These are phyloP conservation scores for Solanum pinnatisectum DNA, from an alignment of 257 asterid species.

Conservation along the genomic window DNA sequence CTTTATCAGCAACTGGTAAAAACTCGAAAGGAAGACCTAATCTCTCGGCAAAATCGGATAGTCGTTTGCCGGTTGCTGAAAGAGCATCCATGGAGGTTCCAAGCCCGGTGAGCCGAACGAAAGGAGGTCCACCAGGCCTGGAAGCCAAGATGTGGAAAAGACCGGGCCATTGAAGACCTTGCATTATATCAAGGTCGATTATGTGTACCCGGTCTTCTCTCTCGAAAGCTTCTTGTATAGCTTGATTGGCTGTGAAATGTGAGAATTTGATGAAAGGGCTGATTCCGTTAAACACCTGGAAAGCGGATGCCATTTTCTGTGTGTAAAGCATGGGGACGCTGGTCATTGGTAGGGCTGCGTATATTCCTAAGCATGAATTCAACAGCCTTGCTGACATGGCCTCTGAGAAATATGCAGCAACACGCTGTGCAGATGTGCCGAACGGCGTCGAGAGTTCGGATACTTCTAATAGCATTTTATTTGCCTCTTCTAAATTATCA, in stretches of 20 bases:
- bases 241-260: conserved; percentile 95
- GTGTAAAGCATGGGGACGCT: conserved; percentile 34
- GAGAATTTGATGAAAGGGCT: conserved; percentile 92
- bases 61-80: conserved; percentile 86
- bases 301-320: conserved; percentile 82
- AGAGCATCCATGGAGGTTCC: conserved; percentile 86
- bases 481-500: conserved; percentile 78
- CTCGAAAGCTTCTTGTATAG: conserved; percentile 93
- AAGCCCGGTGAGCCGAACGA: conserved; percentile 75
- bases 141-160: conserved; percentile 85
- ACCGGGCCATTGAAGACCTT: conserved; percentile 98
- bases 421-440: conserved; percentile 97
- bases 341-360: conserved; percentile 48
- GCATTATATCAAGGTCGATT: conserved; percentile 93
- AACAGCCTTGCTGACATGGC: conserved; percentile 91
- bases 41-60: conserved; percentile 80
- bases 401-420: conserved; percentile 95
- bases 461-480: conserved; percentile 63
- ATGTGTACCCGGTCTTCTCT: conserved; percentile 92
- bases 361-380: conserved; percentile 79
- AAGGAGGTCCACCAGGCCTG: conserved; percentile 90
- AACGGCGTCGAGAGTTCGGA: conserved; percentile 88
- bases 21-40: conserved; percentile 86
- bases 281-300: conserved; percentile 86
- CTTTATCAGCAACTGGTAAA: conserved; percentile 69